Percentiles rank a stretch among this genome's conserved stretches.
Evolutionary conservation across 2,329 filamentous ascomycete species (phyloP).

Genomic region (Penicillium sp.): DNA sequence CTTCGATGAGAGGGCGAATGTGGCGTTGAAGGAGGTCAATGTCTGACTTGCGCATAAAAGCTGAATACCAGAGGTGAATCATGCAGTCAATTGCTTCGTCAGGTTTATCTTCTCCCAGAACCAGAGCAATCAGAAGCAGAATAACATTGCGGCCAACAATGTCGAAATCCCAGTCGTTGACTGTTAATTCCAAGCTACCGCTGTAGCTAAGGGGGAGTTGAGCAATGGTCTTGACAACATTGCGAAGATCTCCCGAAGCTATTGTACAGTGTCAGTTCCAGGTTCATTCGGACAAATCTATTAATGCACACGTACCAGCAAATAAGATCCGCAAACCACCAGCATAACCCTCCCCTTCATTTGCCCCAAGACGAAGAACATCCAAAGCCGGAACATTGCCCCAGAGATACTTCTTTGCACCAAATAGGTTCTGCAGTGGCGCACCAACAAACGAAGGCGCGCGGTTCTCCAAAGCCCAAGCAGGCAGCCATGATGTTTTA

Average conservation of each 20-base stretch:
- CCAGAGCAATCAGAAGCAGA: constrained; percentile 35
- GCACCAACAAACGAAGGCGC: background rate
- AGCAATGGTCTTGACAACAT: constrained; percentile 40
- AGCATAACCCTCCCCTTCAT: constrained; percentile 23
- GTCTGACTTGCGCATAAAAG: constrained; percentile 25
- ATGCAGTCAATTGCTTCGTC: constrained; percentile 29
- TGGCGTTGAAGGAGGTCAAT: constrained; percentile 19
- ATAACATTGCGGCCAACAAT: constrained; percentile 40
- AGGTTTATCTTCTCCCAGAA: constrained; percentile 13
- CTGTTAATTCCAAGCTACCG: constrained; percentile 20
- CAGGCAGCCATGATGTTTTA: constrained; percentile 1
- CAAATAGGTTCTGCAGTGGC: too few species aligned
- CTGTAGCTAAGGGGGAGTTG: constrained; percentile 28
- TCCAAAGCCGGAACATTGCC: constrained; percentile 42
- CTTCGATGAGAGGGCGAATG: constrained; percentile 30
- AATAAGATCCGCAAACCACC: constrained; percentile 31
- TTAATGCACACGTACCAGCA: constrained; percentile 31
- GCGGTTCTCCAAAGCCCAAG: constrained; percentile 3
- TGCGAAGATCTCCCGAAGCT: constrained; percentile 46
- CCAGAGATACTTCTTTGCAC: constrained; percentile 34
- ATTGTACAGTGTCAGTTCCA: too few species aligned
- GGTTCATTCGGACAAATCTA: too few species aligned
- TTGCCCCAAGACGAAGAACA: constrained; percentile 30
- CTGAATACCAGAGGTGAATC: constrained; percentile 48
- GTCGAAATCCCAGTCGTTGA: constrained; percentile 41